phyloP scores from a whole-genome alignment of 140 eudicot species.

The Anethum foeniculum region DNA sequence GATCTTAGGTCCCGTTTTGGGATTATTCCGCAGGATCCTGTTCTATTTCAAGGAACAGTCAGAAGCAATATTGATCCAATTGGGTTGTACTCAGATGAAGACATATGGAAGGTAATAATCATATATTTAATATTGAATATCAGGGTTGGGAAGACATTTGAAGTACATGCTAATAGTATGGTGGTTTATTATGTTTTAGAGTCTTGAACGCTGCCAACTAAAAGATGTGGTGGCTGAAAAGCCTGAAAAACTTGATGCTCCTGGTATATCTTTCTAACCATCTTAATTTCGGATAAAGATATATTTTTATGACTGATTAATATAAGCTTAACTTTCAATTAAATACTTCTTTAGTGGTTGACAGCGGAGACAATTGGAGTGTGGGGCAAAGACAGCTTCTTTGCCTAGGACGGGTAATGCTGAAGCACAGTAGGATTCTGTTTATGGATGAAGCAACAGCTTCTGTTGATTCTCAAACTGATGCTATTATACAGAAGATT shows the following conservation, averaged over 20 bases:
- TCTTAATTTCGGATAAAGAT: not conserved
- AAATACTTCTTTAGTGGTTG: conserved; percentile 29
- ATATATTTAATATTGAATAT: not conserved
- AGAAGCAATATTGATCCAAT: conserved; percentile 89
- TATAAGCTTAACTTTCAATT: not conserved
- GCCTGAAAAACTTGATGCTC: conserved; percentile 57
- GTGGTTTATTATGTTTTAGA: conserved; percentile 21
- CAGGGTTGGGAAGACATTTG: not conserved
- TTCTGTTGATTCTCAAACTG: conserved; percentile 61
- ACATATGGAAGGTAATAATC: conserved; percentile 63
- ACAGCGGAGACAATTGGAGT: conserved; percentile 59
- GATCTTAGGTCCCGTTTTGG: conserved; percentile 88
- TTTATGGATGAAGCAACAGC: conserved; percentile 73
- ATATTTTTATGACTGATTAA: not conserved
- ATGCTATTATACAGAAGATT: conserved; percentile 28
- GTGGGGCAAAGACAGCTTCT: conserved; percentile 66
- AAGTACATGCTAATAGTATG: not conserved
- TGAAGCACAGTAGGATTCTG: conserved; percentile 40
- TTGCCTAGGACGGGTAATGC: conserved; percentile 55
- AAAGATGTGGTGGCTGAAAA: conserved; percentile 67
- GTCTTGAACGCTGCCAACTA: conserved; percentile 75
- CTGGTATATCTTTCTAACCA: conserved; percentile 32
- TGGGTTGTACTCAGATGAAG: conserved; percentile 64
- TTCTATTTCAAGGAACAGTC: conserved; percentile 79
- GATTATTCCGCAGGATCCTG: conserved; percentile 90